phyloP scores from a whole-genome alignment of 441 rosid species.

The Hypseocharis bilobata region DNA sequence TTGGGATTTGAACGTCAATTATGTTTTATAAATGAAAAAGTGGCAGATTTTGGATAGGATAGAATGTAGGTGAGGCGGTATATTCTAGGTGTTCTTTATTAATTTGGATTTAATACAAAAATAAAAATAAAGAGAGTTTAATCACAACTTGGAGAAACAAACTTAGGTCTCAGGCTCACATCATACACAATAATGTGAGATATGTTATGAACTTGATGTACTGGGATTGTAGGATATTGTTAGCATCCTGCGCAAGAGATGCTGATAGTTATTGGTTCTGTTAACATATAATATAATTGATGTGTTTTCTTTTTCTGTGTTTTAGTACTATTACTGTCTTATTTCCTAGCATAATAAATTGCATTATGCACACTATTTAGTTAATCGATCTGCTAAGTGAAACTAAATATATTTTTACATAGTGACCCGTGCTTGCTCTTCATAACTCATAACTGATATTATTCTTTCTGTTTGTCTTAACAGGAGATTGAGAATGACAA shows the following conservation, averaged over 20 bases:
- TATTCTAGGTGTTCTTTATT: not conserved
- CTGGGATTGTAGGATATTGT: too few species aligned
- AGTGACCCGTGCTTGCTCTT: too few species aligned
- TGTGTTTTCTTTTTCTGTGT: too few species aligned
- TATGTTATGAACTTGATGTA: not conserved
- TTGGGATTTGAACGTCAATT: not conserved
- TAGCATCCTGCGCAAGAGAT: too few species aligned
- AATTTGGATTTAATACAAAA: not conserved
- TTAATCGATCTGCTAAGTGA: too few species aligned
- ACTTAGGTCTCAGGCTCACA: not conserved
- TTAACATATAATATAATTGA: too few species aligned
- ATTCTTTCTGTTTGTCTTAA: conserved; percentile 14
- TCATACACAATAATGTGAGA: not conserved
- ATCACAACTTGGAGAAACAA: not conserved
- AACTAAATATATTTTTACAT: too few species aligned
- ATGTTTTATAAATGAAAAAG: not conserved
- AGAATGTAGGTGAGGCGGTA: not conserved
- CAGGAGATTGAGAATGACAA: conserved; percentile 81
- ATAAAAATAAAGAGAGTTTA: not conserved
- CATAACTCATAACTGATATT: not conserved
- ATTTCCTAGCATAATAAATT: too few species aligned
- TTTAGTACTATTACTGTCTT: too few species aligned
- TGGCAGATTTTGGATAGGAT: not conserved
- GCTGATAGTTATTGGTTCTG: too few species aligned
- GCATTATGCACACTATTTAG: too few species aligned